phyloP scores from a whole-genome alignment of 805 yeast genomes.

The Saturnispora hagleri region DNA sequence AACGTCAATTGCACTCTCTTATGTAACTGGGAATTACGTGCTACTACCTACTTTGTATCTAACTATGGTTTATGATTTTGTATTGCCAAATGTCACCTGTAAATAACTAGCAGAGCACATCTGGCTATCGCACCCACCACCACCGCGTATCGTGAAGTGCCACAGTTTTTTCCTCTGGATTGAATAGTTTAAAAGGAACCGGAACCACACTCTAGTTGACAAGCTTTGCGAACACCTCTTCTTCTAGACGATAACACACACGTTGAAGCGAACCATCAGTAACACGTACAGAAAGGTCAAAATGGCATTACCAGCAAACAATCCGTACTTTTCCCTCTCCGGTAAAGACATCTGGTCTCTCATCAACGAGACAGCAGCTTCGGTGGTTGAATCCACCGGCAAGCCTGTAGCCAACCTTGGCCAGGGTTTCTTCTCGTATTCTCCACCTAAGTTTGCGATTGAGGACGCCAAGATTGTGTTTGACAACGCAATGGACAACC shows the following conservation, averaged over 20 bases:
- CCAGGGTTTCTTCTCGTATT: conserved; percentile 93
- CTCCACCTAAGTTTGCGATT: conserved; percentile 91
- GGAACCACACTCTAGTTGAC: conserved; percentile 1
- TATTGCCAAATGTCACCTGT: neutral
- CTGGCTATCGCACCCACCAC: neutral
- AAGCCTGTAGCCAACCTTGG: conserved; percentile 82
- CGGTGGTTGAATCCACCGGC: conserved; percentile 60
- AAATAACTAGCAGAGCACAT: neutral
- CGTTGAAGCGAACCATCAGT: neutral
- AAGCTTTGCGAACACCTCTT: neutral
- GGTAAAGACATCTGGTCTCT: conserved; percentile 92
- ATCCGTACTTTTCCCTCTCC: conserved; percentile 60
- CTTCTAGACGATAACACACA: neutral
- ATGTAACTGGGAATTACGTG: neutral
- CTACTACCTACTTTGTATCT: neutral
- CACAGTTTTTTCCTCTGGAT: neutral
- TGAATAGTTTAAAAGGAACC: neutral
- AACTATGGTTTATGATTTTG: neutral
- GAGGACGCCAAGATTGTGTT: conserved; percentile 73
- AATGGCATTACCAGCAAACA: conserved; percentile 33
- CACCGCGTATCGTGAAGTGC: neutral
- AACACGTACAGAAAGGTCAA: neutral
- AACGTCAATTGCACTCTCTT: neutral
- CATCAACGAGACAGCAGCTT: conserved; percentile 91
- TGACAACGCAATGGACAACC: conserved; percentile 68